Evolutionary conservation across 345 rosid species (phyloP).

Genomic region (Lumnitzera racemosa): DNA sequence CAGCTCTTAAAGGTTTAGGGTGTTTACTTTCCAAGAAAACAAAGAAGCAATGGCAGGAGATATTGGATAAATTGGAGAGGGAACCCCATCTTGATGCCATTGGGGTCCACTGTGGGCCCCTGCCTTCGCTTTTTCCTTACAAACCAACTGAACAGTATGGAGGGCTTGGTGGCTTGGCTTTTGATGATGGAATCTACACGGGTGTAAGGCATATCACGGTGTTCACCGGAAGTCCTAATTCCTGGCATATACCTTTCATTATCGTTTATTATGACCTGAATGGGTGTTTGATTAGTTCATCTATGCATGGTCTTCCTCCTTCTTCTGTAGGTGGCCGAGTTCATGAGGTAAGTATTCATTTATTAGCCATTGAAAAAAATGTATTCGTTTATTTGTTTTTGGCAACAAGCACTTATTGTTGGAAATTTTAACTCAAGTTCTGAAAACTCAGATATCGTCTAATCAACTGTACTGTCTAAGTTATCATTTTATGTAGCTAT

Average conservation of each 20-base stretch:
- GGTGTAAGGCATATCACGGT: conserved; percentile 3
- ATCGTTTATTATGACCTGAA: neutral
- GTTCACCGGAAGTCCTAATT: neutral
- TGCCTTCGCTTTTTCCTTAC: neutral
- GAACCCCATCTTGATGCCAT: neutral
- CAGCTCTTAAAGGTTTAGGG: neutral
- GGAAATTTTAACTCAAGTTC: too few species aligned
- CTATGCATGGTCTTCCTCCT: neutral
- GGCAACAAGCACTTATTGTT: too few species aligned
- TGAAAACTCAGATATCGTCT: too few species aligned
- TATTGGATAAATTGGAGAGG: neutral
- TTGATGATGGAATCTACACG: neutral
- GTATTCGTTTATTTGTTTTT: too few species aligned
- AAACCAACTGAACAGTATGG: neutral
- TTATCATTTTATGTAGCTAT: too few species aligned
- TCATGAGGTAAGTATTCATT: too few species aligned
- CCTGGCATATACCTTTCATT: neutral
- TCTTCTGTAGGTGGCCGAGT: too few species aligned
- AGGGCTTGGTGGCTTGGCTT: neutral
- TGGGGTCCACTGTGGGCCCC: neutral
- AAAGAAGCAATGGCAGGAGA: neutral
- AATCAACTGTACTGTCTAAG: too few species aligned
- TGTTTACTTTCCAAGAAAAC: neutral
- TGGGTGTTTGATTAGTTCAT: neutral
- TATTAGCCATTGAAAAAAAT: too few species aligned